These are phyloP conservation scores for Cryptosporidium sp. DNA, from an alignment of 169 alveolate genomes.

Conservation along the genomic window DNA sequence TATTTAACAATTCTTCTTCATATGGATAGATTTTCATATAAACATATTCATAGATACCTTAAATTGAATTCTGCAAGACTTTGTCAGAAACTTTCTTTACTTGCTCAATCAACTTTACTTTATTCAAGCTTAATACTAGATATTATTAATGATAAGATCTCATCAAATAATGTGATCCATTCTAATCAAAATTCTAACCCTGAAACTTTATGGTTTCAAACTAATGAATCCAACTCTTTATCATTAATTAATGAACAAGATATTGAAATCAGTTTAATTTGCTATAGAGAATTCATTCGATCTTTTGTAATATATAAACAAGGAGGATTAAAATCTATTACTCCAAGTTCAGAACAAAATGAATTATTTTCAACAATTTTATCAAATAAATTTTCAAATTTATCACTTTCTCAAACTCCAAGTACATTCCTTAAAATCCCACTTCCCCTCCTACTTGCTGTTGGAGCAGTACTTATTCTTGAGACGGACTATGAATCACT, in stretches of 20 bases:
- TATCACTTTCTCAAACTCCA: neutral
- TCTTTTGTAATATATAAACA: constrained; percentile 15
- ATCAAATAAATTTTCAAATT: neutral
- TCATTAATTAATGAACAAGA: neutral
- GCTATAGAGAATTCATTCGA: constrained; percentile 45
- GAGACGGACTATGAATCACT: constrained; percentile 51
- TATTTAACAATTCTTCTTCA: constrained; percentile 7
- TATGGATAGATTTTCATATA: constrained; percentile 4
- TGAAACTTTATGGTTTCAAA: neutral
- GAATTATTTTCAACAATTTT: neutral
- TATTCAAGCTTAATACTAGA: constrained; percentile 26
- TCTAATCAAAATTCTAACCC: neutral
- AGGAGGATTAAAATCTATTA: neutral
- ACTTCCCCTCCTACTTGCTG: constrained; percentile 35
- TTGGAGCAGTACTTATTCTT: constrained; percentile 28
- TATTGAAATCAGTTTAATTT: constrained; percentile 9
- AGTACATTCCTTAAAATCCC: constrained; percentile 29
- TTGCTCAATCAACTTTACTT: constrained; percentile 26
- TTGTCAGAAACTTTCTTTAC: constrained; percentile 52
- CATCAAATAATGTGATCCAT: neutral
- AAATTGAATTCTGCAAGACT: constrained; percentile 64
- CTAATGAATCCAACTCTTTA: neutral
- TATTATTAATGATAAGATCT: constrained; percentile 33
- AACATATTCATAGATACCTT: constrained; percentile 32
- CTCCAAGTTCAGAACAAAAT: neutral